Evolutionary conservation across 1,284 basidiomycete genomes (phyloP), one percentile per base, ranked within the genome.

Genomic region (Boletus sp.): DNA sequence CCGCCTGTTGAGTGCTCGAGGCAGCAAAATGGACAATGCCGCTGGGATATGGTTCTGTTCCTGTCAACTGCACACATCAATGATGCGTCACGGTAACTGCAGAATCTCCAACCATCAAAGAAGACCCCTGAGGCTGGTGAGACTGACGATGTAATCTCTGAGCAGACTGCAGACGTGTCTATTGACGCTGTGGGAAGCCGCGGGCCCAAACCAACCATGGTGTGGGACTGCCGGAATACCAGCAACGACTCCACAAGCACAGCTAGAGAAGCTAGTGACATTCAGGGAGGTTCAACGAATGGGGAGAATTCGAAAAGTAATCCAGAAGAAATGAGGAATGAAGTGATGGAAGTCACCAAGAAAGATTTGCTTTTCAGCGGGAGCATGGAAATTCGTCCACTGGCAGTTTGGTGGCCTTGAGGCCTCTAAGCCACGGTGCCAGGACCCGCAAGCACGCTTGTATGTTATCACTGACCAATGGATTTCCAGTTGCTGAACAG

Each of bases 1-100:
- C n/a, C n/a, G n/a, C n/a, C n/a, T n/a, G n/a, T n/a, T n/a, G n/a
- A 1, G 74, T 67, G 59, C 80, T 84, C 13, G 83, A 82, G 14
- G 66, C 64, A 3, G 80, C 76, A 76, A 79, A 84, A 62, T 86
- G 84, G 11, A 63, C 60, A 17, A 79, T 78, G 49, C 81, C 82
- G 13, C 67, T 70, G 0, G 31, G 31, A 61, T 82, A 85, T 5
- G 70, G 52, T 25, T 52, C 25, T 2, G 64, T 68, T 23, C 63
- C 74, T 68, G 55, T 52, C 46, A 6, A 54, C 46, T 50, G 33
- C 33, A 40, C 23, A 17, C 50, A 48, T 62, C 44, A 65, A 35
- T 53, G n/a, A 51, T 54, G 9, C 28, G 38, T 49, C 40, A 46
- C 14, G 23, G 23, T 54, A 31, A 43, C 27, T 27, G 21, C 25